A percentile compares a stretch with the other conserved stretches of the same genome.
These are phyloP conservation scores for Amesomyces nigricolor DNA, from an alignment of 2,329 filamentous ascomycete species.

Conservation along the genomic window DNA sequence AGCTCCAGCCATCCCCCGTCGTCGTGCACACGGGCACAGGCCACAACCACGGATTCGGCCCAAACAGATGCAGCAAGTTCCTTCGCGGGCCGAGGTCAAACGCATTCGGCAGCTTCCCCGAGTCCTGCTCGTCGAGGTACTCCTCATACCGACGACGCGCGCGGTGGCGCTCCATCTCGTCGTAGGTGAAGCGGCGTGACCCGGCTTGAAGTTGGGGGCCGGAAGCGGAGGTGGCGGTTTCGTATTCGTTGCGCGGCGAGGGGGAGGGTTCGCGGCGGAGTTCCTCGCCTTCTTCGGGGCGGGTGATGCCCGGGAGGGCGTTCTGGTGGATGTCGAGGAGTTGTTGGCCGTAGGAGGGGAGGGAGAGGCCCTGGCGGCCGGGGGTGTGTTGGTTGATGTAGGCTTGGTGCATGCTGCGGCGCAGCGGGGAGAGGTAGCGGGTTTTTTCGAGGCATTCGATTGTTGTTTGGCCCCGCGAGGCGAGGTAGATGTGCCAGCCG, in stretches of 20 bases:
- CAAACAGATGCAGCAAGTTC: slow-evolving; percentile 80
- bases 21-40: slow-evolving; percentile 75
- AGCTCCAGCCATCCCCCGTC: slow-evolving; percentile 86
- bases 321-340: slow-evolving; percentile 78
- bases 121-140: slow-evolving; percentile 88
- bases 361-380: slow-evolving; percentile 40
- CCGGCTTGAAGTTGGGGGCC: slow-evolving; percentile 26
- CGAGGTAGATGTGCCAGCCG: slow-evolving; percentile 82
- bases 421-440: slow-evolving; percentile 77
- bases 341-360: slow-evolving; percentile 63
- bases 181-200: slow-evolving; percentile 47
- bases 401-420: slow-evolving; percentile 62
- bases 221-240: neutral
- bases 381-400: slow-evolving; percentile 50
- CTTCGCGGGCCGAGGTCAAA: slow-evolving; percentile 82
- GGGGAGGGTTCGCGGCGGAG: slow-evolving; percentile 28
- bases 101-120: slow-evolving; percentile 80
- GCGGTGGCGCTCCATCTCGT: slow-evolving; percentile 50
- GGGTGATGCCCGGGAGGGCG: slow-evolving; percentile 70
- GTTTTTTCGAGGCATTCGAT: slow-evolving; percentile 97
- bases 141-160: slow-evolving; percentile 53
- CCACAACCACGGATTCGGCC: slow-evolving; percentile 68
- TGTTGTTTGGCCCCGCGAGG: slow-evolving; percentile 75
- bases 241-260: slow-evolving; percentile 14
- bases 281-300: slow-evolving; percentile 75